These are phyloP conservation scores for Ustilago cynodontis DNA, from an alignment of 1,284 basidiomycete species.

Conservation along the genomic window DNA sequence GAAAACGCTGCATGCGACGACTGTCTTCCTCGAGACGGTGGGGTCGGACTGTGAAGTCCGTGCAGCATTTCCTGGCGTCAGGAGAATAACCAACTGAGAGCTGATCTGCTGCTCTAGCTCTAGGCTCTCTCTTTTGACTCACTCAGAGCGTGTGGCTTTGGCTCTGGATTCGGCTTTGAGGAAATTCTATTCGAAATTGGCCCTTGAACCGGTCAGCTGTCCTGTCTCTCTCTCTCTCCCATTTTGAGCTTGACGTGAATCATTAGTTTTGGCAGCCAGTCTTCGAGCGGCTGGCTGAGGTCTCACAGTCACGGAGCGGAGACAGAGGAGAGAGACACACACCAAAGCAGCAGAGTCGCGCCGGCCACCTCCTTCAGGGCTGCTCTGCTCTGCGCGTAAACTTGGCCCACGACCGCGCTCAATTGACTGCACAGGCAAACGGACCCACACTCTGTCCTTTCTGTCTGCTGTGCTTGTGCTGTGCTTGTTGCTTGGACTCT, in stretches of 20 bases:
- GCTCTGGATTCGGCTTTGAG: neutral
- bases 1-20: neutral
- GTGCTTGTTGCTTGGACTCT: neutral
- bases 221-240: too few species aligned
- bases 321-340: neutral
- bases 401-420: too few species aligned
- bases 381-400: too few species aligned
- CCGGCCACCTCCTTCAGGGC: neutral
- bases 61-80: neutral
- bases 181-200: neutral
- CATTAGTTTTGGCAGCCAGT: neutral
- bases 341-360: neutral
- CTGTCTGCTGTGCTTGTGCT: neutral
- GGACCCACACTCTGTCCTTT: neutral
- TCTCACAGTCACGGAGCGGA: constrained; percentile 1
- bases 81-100: too few species aligned
- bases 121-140: neutral
- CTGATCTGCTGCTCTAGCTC: too few species aligned
- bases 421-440: too few species aligned
- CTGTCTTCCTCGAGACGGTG: too few species aligned
- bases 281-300: neutral
- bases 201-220: too few species aligned
- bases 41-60: neutral
- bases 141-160: neutral
- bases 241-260: too few species aligned